Evolutionary conservation across 768 basidiomycete genomes (phyloP).

Genomic region (Tephrocybe rancida): DNA sequence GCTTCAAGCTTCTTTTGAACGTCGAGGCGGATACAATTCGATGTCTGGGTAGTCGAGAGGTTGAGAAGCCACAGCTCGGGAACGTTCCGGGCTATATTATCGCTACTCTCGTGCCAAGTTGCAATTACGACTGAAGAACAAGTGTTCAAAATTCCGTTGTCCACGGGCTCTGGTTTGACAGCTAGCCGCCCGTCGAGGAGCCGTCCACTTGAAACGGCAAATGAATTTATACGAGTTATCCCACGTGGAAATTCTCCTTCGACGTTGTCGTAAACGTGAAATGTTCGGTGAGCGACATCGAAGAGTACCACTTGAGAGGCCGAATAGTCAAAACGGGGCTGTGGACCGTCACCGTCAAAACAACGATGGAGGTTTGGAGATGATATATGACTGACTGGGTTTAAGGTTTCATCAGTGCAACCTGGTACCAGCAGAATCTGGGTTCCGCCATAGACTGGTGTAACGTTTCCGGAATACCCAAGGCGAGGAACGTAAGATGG

Average conservation of each 20-base stretch:
- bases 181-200: background rate
- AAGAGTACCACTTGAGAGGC: slow-evolving; percentile 4
- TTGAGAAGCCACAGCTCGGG: slow-evolving; percentile 1
- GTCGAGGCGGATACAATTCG: background rate
- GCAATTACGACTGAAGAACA: background rate
- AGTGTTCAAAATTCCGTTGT: background rate
- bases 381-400: background rate
- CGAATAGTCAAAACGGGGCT: background rate
- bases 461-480: background rate
- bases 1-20: background rate
- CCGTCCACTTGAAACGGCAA: background rate
- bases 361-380: background rate
- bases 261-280: background rate
- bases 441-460: background rate
- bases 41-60: background rate
- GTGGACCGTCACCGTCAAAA: background rate
- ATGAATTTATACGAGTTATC: slow-evolving; percentile 2
- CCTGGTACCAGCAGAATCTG: slow-evolving; percentile 2
- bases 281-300: background rate
- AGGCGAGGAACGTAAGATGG: slow-evolving; percentile 8
- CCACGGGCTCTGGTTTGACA: background rate
- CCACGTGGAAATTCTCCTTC: slow-evolving; percentile 1
- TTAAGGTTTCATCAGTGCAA: background rate
- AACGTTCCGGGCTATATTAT: background rate
- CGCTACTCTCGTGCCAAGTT: background rate